Percentiles rank a stretch among this genome's conserved stretches.
Conservation (phyloP, 2,329 filamentous ascomycete species). For the Phyllosticta citribraziliensis region DNA sequence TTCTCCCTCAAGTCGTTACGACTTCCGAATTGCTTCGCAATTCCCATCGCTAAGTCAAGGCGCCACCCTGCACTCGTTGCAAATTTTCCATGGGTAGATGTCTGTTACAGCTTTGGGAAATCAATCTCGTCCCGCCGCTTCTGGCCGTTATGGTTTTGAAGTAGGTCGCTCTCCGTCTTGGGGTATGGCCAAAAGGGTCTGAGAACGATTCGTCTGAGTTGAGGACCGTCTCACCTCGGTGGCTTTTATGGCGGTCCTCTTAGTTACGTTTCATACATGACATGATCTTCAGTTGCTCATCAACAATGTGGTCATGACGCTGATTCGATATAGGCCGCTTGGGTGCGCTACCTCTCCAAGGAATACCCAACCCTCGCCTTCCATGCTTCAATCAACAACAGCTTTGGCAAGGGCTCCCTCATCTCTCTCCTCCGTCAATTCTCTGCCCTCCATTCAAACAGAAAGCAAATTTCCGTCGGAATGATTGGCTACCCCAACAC, state of each 20-base stretch:
- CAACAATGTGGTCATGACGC: conserved; percentile 18
- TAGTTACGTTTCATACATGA: conserved; percentile 97
- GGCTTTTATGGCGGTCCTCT: conserved; percentile 72
- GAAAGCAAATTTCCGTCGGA: conserved; percentile 91
- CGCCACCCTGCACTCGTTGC: conserved; percentile 53
- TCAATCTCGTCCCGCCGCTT: conserved; percentile 62
- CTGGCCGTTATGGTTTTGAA: conserved; percentile 53
- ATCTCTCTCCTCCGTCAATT: conserved; percentile 92
- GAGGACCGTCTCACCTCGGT: conserved; percentile 63
- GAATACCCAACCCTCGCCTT: conserved; percentile 92
- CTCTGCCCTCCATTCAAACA: conserved; percentile 74
- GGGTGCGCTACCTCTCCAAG: conserved; percentile 81
- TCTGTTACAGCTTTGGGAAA: conserved; percentile 99
- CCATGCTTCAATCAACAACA: conserved; percentile 88
- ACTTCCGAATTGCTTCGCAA: conserved; percentile 4
- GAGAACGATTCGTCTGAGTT: conserved; percentile 94
- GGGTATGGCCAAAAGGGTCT: conserved; percentile 63
- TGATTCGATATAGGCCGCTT: conserved; percentile 60
- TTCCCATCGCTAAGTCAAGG: conserved; percentile 86
- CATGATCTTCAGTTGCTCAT: conserved; percentile 20
- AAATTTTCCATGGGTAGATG: conserved; percentile 58
- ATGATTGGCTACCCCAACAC: conserved; percentile 87
- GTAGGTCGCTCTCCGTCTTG: conserved; percentile 81
- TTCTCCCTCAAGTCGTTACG: not conserved
- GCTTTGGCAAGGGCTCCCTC: conserved; percentile 89